These are phyloP conservation scores for Teunomyces atbi DNA, from an alignment of 805 yeast genomes.

Conservation along the genomic window DNA sequence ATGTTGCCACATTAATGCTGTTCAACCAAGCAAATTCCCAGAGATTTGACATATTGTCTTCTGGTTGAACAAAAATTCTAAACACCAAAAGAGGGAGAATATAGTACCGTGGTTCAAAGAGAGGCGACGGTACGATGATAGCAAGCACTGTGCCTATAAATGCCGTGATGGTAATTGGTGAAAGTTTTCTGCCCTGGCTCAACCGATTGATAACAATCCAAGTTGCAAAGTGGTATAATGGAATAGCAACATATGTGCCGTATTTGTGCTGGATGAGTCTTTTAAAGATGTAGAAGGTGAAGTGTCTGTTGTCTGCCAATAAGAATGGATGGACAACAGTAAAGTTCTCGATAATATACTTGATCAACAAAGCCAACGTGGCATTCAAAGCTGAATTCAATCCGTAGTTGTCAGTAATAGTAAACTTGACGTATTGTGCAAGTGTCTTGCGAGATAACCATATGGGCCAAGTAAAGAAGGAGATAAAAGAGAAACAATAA, in stretches of 20 bases:
- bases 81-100: slow-evolving; percentile 77
- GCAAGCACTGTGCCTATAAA: slow-evolving; percentile 51
- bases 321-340: slow-evolving; percentile 87
- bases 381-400: slow-evolving; percentile 16
- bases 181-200: slow-evolving; percentile 7
- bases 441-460: slow-evolving; percentile 56
- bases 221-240: slow-evolving; percentile 66
- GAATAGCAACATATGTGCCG: slow-evolving; percentile 51
- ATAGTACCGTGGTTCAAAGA: slow-evolving; percentile 92
- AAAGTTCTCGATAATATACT: slow-evolving; percentile 50
- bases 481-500: slow-evolving; percentile 67
- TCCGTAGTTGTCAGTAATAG: slow-evolving; percentile 21
- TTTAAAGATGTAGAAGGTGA: slow-evolving; percentile 81
- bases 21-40: slow-evolving; percentile 65
- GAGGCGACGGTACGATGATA: slow-evolving; percentile 83
- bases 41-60: slow-evolving; percentile 35
- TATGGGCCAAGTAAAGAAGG: slow-evolving; percentile 68
- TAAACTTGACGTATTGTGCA: slow-evolving; percentile 34
- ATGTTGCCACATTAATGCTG: slow-evolving; percentile 51
- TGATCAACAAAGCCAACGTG: slow-evolving; percentile 29
- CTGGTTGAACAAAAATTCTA: slow-evolving; percentile 56
- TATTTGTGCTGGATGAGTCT: slow-evolving; percentile 53
- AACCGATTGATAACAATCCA: slow-evolving; percentile 28
- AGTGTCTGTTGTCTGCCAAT: slow-evolving; percentile 92
- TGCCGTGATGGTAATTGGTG: slow-evolving; percentile 45